phyloP scores from a whole-genome alignment of 2,329 filamentous ascomycete species.

The Fusarium domesticum region DNA sequence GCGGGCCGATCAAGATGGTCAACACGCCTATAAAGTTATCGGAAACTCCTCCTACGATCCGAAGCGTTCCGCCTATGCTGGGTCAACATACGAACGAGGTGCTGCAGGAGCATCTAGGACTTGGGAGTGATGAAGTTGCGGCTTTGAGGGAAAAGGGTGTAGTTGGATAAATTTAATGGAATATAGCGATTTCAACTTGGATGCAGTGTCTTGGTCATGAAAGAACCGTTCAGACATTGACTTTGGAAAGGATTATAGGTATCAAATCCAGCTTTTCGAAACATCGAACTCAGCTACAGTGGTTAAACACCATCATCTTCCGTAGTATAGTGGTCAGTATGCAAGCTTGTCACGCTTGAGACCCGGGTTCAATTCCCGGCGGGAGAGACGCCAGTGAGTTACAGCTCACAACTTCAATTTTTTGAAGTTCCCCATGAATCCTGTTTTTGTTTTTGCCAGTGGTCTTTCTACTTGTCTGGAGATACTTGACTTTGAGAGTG shows the following conservation, averaged over 20 bases:
- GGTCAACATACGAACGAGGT: slow-evolving; percentile 86
- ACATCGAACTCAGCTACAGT: background rate
- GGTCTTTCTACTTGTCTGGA: background rate
- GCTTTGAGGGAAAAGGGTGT: slow-evolving; percentile 64
- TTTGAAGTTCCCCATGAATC: background rate
- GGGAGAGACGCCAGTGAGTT: background rate
- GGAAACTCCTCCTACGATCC: slow-evolving; percentile 70
- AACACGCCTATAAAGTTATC: slow-evolving; percentile 96
- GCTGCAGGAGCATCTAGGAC: slow-evolving; percentile 59
- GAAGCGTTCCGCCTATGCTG: slow-evolving; percentile 76
- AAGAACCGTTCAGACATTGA: background rate
- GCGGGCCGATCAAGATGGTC: slow-evolving; percentile 83
- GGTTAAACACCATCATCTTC: background rate
- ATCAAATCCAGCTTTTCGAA: background rate
- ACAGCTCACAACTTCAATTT: background rate
- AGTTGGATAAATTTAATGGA: slow-evolving; percentile 44
- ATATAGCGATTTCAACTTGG: slow-evolving; percentile 1
- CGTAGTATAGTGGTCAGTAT: background rate
- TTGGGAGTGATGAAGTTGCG: slow-evolving; percentile 57
- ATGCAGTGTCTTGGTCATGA: too few relatives aligned
- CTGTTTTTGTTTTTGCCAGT: background rate
- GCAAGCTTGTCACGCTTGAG: background rate
- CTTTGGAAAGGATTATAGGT: background rate
- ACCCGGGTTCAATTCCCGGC: background rate
- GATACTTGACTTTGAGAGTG: background rate